A percentile compares a stretch with the other conserved stretches of the same genome.
phyloP scores from a whole-genome alignment of 2,329 filamentous ascomycete genomes.

The Alternaria conjuncta region DNA sequence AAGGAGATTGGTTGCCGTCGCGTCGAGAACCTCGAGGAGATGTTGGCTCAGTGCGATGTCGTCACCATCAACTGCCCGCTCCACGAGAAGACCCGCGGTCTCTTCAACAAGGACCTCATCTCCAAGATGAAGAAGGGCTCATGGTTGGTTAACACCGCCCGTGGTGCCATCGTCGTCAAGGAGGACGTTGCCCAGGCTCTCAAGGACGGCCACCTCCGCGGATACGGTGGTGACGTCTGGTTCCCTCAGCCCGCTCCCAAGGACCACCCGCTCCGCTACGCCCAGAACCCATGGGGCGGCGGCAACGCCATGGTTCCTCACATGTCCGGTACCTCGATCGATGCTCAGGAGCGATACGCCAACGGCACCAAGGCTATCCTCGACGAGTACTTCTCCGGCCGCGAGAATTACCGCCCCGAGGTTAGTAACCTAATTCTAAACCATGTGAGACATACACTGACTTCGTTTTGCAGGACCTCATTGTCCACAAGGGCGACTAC shows the following conservation, averaged over 20 bases:
- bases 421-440: constrained; percentile 41
- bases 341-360: constrained; percentile 88
- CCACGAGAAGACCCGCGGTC: constrained; percentile 93
- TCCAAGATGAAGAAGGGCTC: constrained; percentile 98
- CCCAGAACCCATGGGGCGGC: constrained; percentile 92
- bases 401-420: constrained; percentile 84
- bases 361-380: constrained; percentile 88
- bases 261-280: constrained; percentile 91
- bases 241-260: constrained; percentile 95
- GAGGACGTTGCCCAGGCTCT: constrained; percentile 96
- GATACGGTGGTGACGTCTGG: constrained; percentile 91
- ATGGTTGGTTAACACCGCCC: constrained; percentile 98
- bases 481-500: constrained; percentile 88
- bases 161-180: constrained; percentile 98
- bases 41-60: constrained; percentile 91
- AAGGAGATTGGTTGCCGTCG: constrained; percentile 94
- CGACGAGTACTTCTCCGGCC: constrained; percentile 86
- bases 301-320: constrained; percentile 99
- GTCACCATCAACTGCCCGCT: constrained; percentile 99
- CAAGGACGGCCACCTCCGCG: constrained; percentile 87
- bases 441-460: not conserved
- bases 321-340: constrained; percentile 98
- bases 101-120: constrained; percentile 99
- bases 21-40: constrained; percentile 88
- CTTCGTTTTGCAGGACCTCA: constrained; percentile 63